Base-by-base conservation (phyloP, 768 basidiomycete species). In the Leccinum barrowsii region DNA sequence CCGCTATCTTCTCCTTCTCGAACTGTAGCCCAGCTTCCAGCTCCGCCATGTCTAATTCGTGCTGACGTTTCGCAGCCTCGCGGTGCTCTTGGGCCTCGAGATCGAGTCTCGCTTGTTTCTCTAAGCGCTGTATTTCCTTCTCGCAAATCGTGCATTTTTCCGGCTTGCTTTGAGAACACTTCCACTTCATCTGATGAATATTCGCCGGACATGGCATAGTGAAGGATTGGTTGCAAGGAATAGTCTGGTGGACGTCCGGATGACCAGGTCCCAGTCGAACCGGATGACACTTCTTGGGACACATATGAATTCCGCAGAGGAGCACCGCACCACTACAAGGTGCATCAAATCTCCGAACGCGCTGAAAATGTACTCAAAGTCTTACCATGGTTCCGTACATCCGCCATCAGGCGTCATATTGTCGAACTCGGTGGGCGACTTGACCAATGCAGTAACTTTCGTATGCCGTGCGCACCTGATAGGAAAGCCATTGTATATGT, bases 211-310 rank as follows among this genome's bases (percentile, higher is more conserved):
- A 89, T 32, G 70, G 73, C 1, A 52, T 61, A 0, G 61, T 55
- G 44, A 83, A 63, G 22, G 74, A 57, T 7, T 71, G 65, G 24
- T 69, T 59, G 70, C 87, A 89, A 2, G 54, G 58, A 73, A 82
- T 78, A 34, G 52, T 59, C 6, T 7, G 26, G 49, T 69, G 67
- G 17, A 61, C 40, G 2, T 68, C 65, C 2, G 65, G 67, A 19
- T 62, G 62, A 50, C 67, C 83, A 78, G 17, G 83, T 79, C 67
- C 87, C 80, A 60, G 82, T 81, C 50, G 60, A 66, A 12, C 57
- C 55, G 80, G 80, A 67, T 89, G 87, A 55, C 87, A 89, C 66
- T 78, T 86, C 0, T 78, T 83, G 2, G 80, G 75, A 63, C 87
- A 89, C 2, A 37, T 51, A 64, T 89, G 87, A 10, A 78, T 13